Conservation (phyloP, 2,329 filamentous ascomycete species). For the Colletotrichum sp. region DNA sequence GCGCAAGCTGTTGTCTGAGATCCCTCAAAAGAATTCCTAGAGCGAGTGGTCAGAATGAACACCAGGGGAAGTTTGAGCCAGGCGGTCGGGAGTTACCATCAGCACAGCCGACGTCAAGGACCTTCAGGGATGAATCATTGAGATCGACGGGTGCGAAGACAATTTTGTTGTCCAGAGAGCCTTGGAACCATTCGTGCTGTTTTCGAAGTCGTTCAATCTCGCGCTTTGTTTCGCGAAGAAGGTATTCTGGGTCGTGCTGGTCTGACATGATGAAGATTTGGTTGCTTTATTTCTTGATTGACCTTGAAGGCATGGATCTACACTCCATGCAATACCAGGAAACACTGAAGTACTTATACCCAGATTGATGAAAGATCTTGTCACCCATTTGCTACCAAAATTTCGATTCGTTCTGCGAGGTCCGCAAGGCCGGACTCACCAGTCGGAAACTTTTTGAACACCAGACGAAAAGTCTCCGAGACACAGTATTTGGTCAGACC, state of each 20-base stretch:
- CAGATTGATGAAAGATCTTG: neutral
- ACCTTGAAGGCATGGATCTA: neutral
- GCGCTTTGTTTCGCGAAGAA: neutral
- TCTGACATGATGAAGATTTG: neutral
- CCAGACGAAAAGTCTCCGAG: neutral
- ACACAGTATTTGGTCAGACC: neutral
- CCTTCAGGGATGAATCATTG: neutral
- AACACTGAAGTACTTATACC: neutral
- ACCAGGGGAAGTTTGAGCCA: rapidly evolving
- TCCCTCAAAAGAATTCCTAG: neutral
- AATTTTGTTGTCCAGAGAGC: neutral
- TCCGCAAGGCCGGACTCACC: neutral
- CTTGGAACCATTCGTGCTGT: neutral
- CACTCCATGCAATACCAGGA: neutral
- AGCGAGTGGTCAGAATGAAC: neutral
- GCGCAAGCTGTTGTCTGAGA: neutral
- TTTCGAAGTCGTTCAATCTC: neutral
- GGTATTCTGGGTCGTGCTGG: neutral
- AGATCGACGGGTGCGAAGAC: neutral
- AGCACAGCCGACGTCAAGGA: neutral
- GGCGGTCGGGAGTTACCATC: neutral
- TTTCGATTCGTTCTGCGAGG: rapidly evolving
- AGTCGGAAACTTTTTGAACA: neutral
- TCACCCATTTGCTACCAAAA: neutral
- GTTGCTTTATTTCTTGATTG: neutral